Evolutionary conservation across 164 flowering plant genomes (phyloP).

Genomic region (Tetrastigma voinierianum): DNA sequence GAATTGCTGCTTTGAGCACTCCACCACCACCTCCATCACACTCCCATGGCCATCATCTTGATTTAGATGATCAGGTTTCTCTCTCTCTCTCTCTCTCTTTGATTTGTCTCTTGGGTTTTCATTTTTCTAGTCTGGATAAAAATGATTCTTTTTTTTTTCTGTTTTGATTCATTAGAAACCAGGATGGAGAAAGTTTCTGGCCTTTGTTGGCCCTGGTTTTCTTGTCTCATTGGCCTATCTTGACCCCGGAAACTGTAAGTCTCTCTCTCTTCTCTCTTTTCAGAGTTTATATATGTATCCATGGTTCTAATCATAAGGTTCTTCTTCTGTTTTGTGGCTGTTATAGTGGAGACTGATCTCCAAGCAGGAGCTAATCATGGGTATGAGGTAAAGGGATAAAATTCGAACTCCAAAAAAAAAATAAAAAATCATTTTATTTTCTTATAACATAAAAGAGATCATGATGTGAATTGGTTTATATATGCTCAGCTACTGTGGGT

Average conservation of each 20-base stretch:
- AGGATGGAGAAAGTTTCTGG: conserved; percentile 57
- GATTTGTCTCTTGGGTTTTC: too few species aligned
- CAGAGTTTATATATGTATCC: background rate
- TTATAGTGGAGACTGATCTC: conserved; percentile 79
- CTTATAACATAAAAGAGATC: background rate
- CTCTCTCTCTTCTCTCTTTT: background rate
- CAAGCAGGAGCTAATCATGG: conserved; percentile 76
- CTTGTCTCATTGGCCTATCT: conserved; percentile 76
- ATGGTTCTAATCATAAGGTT: background rate
- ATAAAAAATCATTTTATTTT: background rate
- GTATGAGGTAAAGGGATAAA: conserved; percentile 54
- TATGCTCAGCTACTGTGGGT: conserved; percentile 96
- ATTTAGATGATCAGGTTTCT: too few species aligned
- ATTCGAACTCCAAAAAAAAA: background rate
- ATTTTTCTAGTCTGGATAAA: too few species aligned
- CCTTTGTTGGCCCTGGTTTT: conserved; percentile 77
- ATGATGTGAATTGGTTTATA: background rate
- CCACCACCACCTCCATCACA: too few species aligned
- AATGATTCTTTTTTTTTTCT: background rate
- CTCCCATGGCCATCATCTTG: too few species aligned
- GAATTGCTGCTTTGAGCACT: too few species aligned
- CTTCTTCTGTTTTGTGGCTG: background rate
- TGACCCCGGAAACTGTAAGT: conserved; percentile 76
- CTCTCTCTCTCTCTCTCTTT: too few species aligned
- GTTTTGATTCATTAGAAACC: conserved; percentile 23